Evolutionary conservation across 805 yeast species (phyloP).

Genomic region (Starmerella bombicola): DNA sequence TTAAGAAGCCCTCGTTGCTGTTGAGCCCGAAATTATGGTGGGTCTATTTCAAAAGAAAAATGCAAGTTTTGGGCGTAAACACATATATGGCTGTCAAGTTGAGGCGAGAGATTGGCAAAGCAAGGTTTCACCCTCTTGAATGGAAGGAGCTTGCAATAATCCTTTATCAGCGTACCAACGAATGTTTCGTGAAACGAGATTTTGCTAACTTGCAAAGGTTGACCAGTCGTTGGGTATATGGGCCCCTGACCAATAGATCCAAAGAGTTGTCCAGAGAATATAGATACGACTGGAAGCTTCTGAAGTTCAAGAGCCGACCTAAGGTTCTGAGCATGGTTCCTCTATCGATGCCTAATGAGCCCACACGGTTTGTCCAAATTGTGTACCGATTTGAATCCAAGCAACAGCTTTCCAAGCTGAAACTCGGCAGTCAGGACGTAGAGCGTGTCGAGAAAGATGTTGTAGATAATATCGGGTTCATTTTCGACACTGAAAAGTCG

Average conservation of each 20-base stretch:
- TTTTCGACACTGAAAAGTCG: constrained; percentile 45
- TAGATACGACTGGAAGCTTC: constrained; percentile 62
- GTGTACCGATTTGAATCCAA: constrained; percentile 51
- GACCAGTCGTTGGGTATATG: constrained; percentile 51
- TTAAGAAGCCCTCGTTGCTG: constrained; percentile 24
- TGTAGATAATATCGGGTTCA: constrained; percentile 47
- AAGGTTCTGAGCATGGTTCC: constrained; percentile 60
- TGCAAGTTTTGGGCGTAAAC: constrained; percentile 22
- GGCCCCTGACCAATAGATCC: constrained; percentile 42
- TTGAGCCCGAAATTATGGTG: constrained; percentile 21
- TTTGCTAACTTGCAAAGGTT: constrained; percentile 36
- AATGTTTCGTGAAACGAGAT: constrained; percentile 56
- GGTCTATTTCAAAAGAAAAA: constrained; percentile 21
- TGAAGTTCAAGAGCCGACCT: constrained; percentile 58
- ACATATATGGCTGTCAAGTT: constrained; percentile 24
- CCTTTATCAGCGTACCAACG: constrained; percentile 61
- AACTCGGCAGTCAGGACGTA: constrained; percentile 35
- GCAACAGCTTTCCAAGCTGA: constrained; percentile 44
- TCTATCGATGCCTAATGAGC: constrained; percentile 45
- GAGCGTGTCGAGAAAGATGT: constrained; percentile 42
- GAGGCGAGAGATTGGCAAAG: constrained; percentile 23
- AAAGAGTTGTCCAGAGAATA: constrained; percentile 44
- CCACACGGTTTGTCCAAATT: constrained; percentile 45
- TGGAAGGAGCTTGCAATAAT: constrained; percentile 85
- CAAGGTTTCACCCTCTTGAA: constrained; percentile 35